Base-by-base conservation (phyloP, 2,329 filamentous ascomycete species). In the Thielaviopsis punctulata region DNA sequence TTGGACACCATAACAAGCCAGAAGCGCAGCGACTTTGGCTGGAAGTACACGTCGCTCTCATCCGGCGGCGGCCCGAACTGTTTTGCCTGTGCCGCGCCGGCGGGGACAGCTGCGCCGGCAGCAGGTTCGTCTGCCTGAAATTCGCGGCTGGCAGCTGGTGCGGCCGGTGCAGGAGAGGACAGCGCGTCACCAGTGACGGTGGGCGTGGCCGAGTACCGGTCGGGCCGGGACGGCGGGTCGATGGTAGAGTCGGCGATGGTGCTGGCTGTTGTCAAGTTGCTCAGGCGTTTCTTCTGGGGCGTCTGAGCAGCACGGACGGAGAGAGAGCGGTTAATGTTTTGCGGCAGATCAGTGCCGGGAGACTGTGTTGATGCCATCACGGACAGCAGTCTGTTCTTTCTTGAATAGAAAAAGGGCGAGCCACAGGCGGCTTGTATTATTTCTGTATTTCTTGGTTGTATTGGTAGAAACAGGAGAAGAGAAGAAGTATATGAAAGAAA, bases 1-100 rank as follows among this genome's bases (percentile, higher is more conserved):
- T 75, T 71, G 55, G 72, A 76, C 25, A 72, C 36, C 8, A 78
- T 65, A 45, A 75, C 68, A 56, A 75, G 66, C 75, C 75, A 77
- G 59, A 78, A 77, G 58, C 69, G 71, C 55, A 73, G 51, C 8
- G 68, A 75, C 60, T 68, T 72, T 12, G 74, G 75, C 54, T 72
- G 63, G 63, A 70, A 77, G 52, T 73, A 69, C 25, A 67, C 61
- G 36, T 69, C 63, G 21, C 59, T 58, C 36, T 65, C 62, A 8
- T 61, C 52, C 2, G 51, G 51, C 2, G 51, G 51, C 24, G 51
- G 51, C 7, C 51, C 51, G 10, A 52, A 33, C 22, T 25, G 46
- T 13, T 33, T 33, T 2, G 43, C 43, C 21, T 13, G 43, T 22
- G 15, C 23, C 23, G n/a, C 23, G 45, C 3, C 41, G 24, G 5